Percentiles rank a stretch among this genome's conserved stretches.
phyloP scores from a whole-genome alignment of 2,329 filamentous ascomycete species.

The Talaromyces sp. region DNA sequence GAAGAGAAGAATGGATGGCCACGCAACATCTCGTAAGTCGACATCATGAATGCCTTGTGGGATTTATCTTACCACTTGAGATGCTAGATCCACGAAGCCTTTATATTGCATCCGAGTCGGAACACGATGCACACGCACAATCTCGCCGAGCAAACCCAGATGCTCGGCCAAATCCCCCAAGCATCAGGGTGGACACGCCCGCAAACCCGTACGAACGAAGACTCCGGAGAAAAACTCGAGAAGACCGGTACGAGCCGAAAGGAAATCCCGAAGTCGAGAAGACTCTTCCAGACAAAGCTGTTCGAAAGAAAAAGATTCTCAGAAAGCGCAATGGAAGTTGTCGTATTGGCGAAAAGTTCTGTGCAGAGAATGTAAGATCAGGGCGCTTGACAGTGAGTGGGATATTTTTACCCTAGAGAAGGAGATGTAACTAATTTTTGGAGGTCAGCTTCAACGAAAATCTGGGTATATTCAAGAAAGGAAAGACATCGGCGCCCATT shows the following conservation, averaged over 20 bases:
- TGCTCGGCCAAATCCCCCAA: not conserved
- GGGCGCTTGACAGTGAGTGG: constrained; percentile 49
- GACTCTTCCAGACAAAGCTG: not conserved
- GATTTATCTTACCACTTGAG: not conserved
- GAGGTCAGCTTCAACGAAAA: constrained; percentile 21
- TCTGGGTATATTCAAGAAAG: constrained; percentile 32
- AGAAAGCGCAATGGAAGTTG: constrained; percentile 27
- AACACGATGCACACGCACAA: not conserved
- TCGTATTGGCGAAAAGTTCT: constrained; percentile 51
- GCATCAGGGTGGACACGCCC: not conserved
- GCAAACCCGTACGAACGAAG: constrained; percentile 43
- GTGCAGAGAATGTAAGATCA: constrained; percentile 49
- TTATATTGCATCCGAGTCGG: not conserved
- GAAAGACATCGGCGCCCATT: constrained; percentile 28
- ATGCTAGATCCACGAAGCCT: not conserved
- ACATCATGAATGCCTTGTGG: not conserved
- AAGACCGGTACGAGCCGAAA: constrained; percentile 50
- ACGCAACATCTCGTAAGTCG: not conserved
- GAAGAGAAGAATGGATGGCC: not conserved
- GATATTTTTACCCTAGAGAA: not conserved
- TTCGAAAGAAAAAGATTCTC: constrained; percentile 20
- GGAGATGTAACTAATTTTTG: not conserved
- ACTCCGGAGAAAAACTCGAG: constrained; percentile 52
- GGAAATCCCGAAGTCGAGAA: not conserved
- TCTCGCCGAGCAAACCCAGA: not conserved